phyloP scores from a whole-genome alignment of 2,329 filamentous ascomycete species.

The Penicillium crustosum region DNA sequence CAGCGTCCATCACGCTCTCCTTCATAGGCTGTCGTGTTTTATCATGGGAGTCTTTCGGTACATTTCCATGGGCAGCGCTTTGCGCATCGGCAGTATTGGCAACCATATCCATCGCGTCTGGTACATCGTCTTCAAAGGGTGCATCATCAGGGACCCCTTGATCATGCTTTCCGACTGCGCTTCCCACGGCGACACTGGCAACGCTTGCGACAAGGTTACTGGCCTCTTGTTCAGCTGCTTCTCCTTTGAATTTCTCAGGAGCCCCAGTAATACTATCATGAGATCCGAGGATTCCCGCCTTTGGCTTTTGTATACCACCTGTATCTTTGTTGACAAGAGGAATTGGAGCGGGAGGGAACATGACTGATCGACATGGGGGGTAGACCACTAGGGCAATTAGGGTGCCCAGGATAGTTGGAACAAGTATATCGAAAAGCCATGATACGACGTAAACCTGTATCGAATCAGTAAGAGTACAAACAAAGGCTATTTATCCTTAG shows the following conservation, averaged over 20 bases:
- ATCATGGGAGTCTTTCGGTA: constrained; percentile 58
- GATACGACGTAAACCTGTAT: constrained; percentile 57
- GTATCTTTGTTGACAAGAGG: constrained; percentile 68
- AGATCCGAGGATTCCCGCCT: constrained; percentile 72
- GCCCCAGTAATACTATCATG: constrained; percentile 77
- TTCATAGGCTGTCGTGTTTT: constrained; percentile 79
- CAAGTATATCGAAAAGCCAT: constrained; percentile 71
- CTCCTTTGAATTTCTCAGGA: constrained; percentile 78
- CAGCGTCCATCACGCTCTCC: constrained; percentile 73
- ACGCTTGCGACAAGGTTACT: constrained; percentile 76
- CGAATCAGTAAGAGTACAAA: background rate
- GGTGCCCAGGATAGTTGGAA: constrained; percentile 60
- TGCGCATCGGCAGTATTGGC: constrained; percentile 56
- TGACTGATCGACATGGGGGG: constrained; percentile 58
- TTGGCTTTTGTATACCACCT: constrained; percentile 74
- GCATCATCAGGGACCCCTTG: constrained; percentile 59
- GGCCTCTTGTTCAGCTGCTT: constrained; percentile 80
- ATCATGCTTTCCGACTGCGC: constrained; percentile 74
- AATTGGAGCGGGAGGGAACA: constrained; percentile 77
- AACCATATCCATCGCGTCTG: constrained; percentile 62
- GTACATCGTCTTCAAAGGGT: constrained; percentile 54
- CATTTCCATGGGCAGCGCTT: constrained; percentile 52
- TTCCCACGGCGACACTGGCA: constrained; percentile 69
- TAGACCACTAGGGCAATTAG: constrained; percentile 66
- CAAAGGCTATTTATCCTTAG: background rate